These are phyloP conservation scores for Sclerotinia borealis DNA, from an alignment of 2,329 filamentous ascomycete genomes.

Conservation along the genomic window DNA sequence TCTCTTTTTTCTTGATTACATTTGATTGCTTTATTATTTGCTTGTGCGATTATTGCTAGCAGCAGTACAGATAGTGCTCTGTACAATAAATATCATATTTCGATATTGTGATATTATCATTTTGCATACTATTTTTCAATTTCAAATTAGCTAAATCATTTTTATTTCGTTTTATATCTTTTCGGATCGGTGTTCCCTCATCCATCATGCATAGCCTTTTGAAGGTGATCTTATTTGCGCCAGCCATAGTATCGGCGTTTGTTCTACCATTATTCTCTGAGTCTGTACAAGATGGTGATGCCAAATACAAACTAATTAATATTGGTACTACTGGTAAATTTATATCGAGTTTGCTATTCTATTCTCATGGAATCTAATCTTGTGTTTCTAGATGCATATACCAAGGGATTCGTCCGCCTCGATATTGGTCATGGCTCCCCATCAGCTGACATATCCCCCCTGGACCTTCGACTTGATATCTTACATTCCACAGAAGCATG, in stretches of 20 bases:
- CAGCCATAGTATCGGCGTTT: constrained; percentile 25
- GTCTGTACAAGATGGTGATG: neutral
- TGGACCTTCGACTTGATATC: constrained; percentile 39
- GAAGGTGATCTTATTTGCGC: constrained; percentile 29
- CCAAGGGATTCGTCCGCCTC: constrained; percentile 19
- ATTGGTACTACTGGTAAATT: neutral
- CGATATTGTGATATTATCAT: neutral
- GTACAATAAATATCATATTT: neutral
- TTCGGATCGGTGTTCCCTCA: neutral
- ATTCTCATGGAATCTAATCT: neutral
- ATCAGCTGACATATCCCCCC: constrained; percentile 21
- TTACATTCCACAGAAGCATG: constrained; percentile 42
- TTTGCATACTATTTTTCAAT: neutral
- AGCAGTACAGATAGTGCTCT: neutral
- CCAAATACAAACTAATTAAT: neutral
- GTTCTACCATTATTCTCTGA: constrained; percentile 16
- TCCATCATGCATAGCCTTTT: constrained; percentile 31
- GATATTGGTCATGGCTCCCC: constrained; percentile 15
- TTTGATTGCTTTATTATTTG: neutral
- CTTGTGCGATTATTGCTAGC: neutral
- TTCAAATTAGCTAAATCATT: neutral
- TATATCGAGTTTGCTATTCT: neutral
- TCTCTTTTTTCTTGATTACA: neutral
- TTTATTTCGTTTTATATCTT: neutral
- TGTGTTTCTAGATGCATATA: constrained; percentile 13